A percentile compares a stretch with the other conserved stretches of the same genome.
Evolutionary conservation across 2,329 filamentous ascomycete genomes (phyloP).

Genomic region (Ascochyta fabae): DNA sequence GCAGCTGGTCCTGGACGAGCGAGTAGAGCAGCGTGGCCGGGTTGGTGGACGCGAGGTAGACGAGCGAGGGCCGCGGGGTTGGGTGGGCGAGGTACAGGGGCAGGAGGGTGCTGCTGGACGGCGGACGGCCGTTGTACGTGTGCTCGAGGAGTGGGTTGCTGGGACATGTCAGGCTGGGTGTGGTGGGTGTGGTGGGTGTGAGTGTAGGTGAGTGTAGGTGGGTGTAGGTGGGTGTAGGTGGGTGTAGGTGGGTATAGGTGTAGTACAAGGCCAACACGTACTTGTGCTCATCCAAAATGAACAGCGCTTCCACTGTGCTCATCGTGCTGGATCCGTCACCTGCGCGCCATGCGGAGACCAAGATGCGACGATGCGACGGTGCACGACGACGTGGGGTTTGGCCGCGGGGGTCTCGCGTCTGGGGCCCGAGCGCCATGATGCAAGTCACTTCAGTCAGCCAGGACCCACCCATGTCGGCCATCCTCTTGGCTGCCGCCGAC

Average conservation of each 20-base stretch:
- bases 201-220: too few species aligned
- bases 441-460: background rate
- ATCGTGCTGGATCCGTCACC: conserved; percentile 42
- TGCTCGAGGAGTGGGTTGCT: conserved; percentile 89
- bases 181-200: background rate
- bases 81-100: conserved; percentile 87
- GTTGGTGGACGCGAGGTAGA: conserved; percentile 81
- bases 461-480: conserved; percentile 2
- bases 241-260: too few species aligned
- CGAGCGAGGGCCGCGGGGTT: conserved; percentile 79
- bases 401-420: conserved; percentile 31
- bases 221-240: too few species aligned
- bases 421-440: conserved; percentile 14
- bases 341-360: conserved; percentile 21
- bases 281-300: conserved; percentile 97
- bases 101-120: conserved; percentile 76
- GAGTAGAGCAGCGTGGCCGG: conserved; percentile 91
- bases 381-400: conserved; percentile 4
- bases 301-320: conserved; percentile 88
- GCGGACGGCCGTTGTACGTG: conserved; percentile 82
- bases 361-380: background rate
- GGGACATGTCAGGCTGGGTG: conserved; percentile 23
- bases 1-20: conserved; percentile 82
- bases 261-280: conserved; percentile 47
- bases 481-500: conserved; percentile 6